Evolutionary conservation across 2,329 filamentous ascomycete genomes (phyloP), one percentile per base, ranked within the genome.

Genomic region (Ascochyta fabae): DNA sequence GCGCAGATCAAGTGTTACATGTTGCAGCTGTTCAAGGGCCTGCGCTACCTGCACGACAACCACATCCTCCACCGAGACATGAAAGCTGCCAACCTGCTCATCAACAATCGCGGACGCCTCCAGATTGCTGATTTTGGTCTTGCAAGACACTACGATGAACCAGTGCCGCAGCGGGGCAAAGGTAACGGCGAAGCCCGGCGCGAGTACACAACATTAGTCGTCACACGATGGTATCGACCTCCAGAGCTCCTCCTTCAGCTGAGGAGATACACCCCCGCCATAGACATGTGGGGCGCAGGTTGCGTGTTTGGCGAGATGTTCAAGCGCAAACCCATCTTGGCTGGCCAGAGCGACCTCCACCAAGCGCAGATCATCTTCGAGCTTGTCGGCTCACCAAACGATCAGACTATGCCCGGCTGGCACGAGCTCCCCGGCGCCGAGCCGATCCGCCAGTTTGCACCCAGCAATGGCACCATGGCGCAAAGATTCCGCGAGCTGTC

Each of bases 241-340:
- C 95, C 95, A 0, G 95, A 99, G 81, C 82, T 99, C 35, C 81
- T 99, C 29, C 83, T 99, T 44, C 90, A 94, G 61, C 82, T 99
- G 29, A 88, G 92, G 67, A 87, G 87, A 63, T 99, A 99, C 77
- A 99, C 95, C n/a, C 92, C 93, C 13, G 93, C 95, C 9, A 97
- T 99, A 68, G 95, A 99, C 76, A 87, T 99, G 78, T 99, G 95
- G 95, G 95, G 95, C 66, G 94, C 97, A 65, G 95, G 94, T n/a
- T 99, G 95, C 72, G 92, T 99, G 2, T 97, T 99, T 77, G 95
- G 92, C 47, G 95, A 99, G 74, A 99, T 99, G 94, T 89, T 97
- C 62, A 87, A 92, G 66, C 88, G 92, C 34, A 96, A 94, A 74
- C 95, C 95, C 0, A 98, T 99, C 48, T 83, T 99, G 39, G 86